Percentiles rank a stretch among this genome's conserved stretches.
These are phyloP conservation scores for Galeopsis tetrahit DNA, from an alignment of 257 asterid genomes.

Conservation along the genomic window DNA sequence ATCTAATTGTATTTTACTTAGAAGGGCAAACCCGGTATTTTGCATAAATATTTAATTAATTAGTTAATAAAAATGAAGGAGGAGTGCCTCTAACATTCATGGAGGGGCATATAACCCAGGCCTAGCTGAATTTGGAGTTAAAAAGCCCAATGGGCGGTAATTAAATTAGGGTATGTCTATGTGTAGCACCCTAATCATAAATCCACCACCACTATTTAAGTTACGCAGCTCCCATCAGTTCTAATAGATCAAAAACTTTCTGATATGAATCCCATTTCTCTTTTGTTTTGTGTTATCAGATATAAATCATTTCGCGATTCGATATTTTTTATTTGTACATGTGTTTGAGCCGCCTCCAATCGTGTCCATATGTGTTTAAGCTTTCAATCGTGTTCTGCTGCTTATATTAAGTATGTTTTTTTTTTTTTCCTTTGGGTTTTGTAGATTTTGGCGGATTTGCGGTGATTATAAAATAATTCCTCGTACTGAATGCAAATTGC, in stretches of 20 bases:
- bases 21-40: too few species aligned
- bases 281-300: slow-evolving; percentile 19
- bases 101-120: too few species aligned
- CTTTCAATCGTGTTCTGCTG: not conserved
- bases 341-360: slow-evolving; percentile 66
- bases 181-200: slow-evolving; percentile 4
- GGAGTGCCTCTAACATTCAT: too few species aligned
- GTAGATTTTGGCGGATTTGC: slow-evolving; percentile 34
- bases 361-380: not conserved
- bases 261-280: not conserved
- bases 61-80: too few species aligned
- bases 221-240: not conserved
- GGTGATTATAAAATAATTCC: slow-evolving; percentile 59
- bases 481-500: slow-evolving; percentile 62
- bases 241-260: not conserved
- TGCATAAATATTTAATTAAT: too few species aligned
- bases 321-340: slow-evolving; percentile 57
- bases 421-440: too few species aligned
- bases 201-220: not conserved
- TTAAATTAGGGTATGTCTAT: not conserved
- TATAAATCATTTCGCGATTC: slow-evolving; percentile 69
- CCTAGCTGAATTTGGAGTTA: not conserved
- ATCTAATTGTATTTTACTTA: too few species aligned
- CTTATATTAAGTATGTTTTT: not conserved
- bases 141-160: not conserved